Evolutionary conservation across 306 rosid genomes (phyloP).

Genomic region (Vachellia pachyceras): DNA sequence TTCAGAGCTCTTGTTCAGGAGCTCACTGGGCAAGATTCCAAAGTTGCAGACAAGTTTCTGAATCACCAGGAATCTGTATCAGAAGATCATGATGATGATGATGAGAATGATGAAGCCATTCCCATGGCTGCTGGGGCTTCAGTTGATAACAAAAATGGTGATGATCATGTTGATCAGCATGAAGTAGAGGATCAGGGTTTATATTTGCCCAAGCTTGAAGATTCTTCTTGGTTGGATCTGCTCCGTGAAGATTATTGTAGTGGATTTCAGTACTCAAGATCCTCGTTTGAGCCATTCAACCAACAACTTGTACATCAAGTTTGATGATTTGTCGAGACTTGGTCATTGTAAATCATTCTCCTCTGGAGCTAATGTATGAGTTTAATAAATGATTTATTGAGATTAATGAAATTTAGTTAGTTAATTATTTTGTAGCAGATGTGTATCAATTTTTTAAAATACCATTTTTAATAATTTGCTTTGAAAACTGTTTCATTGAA

Average conservation of each 20-base stretch:
- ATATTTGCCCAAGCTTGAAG: background rate
- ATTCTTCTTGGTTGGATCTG: conserved; percentile 29
- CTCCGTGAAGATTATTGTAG: conserved; percentile 24
- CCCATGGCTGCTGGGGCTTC: no score
- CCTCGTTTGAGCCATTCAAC: conserved; percentile 37
- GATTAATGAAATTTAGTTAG: background rate
- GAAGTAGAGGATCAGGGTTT: background rate
- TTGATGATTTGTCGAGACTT: conserved; percentile 29
- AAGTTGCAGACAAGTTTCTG: conserved; percentile 55
- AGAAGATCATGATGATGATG: background rate
- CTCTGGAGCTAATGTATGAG: background rate
- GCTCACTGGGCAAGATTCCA: conserved; percentile 82
- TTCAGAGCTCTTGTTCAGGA: conserved; percentile 89
- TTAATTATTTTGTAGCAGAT: no score
- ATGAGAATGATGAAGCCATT: no score
- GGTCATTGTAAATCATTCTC: background rate
- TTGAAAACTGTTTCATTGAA: no score
- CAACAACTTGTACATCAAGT: conserved; percentile 31
- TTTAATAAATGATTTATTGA: no score
- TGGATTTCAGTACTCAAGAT: conserved; percentile 35
- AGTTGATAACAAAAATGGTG: background rate
- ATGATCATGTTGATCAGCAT: background rate
- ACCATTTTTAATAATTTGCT: no score
- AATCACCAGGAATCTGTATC: conserved; percentile 38
- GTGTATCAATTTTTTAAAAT: no score